Evolutionary conservation across 2,329 filamentous ascomycete species (phyloP).

Genomic region (Aspergillus sp.): DNA sequence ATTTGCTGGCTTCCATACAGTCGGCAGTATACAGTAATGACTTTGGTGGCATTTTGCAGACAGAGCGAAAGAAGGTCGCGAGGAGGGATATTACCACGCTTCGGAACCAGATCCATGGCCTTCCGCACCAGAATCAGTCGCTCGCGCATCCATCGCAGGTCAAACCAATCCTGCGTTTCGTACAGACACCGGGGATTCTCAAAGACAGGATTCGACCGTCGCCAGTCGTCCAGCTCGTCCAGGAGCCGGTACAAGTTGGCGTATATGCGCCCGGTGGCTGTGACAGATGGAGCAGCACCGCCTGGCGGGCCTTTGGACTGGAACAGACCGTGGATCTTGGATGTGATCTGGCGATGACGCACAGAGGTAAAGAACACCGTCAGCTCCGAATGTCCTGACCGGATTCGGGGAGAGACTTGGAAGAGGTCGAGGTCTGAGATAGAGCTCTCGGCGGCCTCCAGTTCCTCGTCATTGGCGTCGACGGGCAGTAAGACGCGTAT

Average conservation of each 20-base stretch:
- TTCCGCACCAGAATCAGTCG: constrained; percentile 42
- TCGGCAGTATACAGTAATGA: constrained; percentile 41
- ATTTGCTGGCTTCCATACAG: constrained; percentile 39
- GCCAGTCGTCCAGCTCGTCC: constrained; percentile 39
- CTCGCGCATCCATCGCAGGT: constrained; percentile 45
- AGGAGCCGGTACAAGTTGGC: constrained; percentile 29
- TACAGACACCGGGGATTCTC: constrained; percentile 41
- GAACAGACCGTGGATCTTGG: constrained; percentile 24
- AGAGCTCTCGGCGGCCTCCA: constrained; percentile 20
- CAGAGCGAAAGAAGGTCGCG: constrained; percentile 34
- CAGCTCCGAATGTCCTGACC: constrained; percentile 28
- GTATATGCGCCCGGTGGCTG: constrained; percentile 17
- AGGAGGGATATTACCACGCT: constrained; percentile 33
- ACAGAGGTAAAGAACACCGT: constrained; percentile 43
- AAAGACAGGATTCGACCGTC: constrained; percentile 33
- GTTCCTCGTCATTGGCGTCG: constrained; percentile 35
- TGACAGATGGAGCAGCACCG: background rate
- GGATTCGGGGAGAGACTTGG: background rate
- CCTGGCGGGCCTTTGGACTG: constrained; percentile 1
- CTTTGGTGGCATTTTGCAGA: constrained; percentile 36
- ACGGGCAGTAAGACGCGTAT: constrained; percentile 40
- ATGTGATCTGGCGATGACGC: constrained; percentile 43
- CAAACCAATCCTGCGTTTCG: constrained; percentile 47
- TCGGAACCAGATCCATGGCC: constrained; percentile 42
- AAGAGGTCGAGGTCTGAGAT: constrained; percentile 18